Percentiles rank a stretch among this genome's conserved stretches.
Evolutionary conservation across 129 eudicot species (phyloP).

Genomic region (Chrysanthemum lavandulifolium): DNA sequence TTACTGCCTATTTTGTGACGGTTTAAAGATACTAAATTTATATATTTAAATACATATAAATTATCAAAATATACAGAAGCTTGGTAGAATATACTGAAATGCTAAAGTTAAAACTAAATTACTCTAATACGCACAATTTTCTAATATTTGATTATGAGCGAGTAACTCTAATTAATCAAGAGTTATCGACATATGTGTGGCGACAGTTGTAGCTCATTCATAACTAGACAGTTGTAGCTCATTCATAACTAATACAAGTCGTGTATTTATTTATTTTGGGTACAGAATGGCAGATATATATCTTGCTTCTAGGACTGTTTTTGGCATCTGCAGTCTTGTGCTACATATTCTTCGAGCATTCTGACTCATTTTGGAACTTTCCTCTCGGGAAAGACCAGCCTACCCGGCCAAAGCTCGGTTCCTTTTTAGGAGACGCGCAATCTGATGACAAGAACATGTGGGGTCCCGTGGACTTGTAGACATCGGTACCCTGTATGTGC

Average conservation of each 20-base stretch:
- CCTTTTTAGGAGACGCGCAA: conserved; percentile 50
- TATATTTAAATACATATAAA: no score
- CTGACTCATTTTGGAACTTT: conserved; percentile 85
- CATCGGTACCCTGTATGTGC: background rate
- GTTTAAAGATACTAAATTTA: no score
- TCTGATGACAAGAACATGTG: conserved; percentile 60
- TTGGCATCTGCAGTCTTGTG: conserved; percentile 70
- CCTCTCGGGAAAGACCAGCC: conserved; percentile 52
- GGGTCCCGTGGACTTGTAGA: conserved; percentile 38
- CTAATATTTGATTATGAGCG: no score
- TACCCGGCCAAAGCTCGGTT: conserved; percentile 44
- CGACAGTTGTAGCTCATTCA: background rate
- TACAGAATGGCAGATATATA: conserved; percentile 94
- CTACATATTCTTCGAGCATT: conserved; percentile 69
- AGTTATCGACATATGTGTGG: background rate
- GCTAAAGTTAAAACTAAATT: no score
- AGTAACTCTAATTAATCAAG: no score
- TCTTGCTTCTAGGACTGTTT: conserved; percentile 74
- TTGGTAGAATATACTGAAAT: no score
- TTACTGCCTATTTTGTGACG: no score
- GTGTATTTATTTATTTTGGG: background rate
- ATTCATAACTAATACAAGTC: background rate
- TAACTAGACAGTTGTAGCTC: background rate
- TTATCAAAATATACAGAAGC: no score
- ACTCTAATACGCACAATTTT: no score